Evolutionary conservation across 371 early-diverging fungal species (phyloP).

Genomic region (Vairimorpha apis): DNA sequence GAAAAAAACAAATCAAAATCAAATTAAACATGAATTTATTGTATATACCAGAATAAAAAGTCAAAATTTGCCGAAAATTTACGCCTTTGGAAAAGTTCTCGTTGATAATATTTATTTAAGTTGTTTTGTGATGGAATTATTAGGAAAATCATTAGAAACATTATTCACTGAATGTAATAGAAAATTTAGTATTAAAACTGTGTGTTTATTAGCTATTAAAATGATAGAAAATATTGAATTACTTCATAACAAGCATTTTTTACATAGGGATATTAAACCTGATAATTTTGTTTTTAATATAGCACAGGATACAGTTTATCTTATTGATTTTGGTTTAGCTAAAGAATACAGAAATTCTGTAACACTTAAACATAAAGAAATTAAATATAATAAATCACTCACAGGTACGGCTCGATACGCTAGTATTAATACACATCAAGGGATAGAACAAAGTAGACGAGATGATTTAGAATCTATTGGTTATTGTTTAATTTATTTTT

Average conservation of each 20-base stretch:
- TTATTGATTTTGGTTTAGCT: conserved; percentile 97
- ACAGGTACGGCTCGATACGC: conserved; percentile 99
- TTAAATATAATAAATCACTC: conserved; percentile 88
- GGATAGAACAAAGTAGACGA: conserved; percentile 92
- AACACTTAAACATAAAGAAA: conserved; percentile 89
- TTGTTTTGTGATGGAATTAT: conserved; percentile 83
- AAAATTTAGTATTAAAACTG: conserved; percentile 92
- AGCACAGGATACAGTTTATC: conserved; percentile 83
- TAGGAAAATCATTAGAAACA: conserved; percentile 94
- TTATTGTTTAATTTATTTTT: conserved; percentile 96
- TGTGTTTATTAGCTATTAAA: conserved; percentile 89
- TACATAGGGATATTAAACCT: conserved; percentile 97
- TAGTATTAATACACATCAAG: conserved; percentile 92
- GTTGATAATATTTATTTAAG: conserved; percentile 56
- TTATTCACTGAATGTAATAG: conserved; percentile 92
- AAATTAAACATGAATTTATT: conserved; percentile 65
- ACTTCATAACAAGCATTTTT: conserved; percentile 85
- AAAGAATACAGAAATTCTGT: conserved; percentile 91
- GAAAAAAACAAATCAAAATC: conserved; percentile 58
- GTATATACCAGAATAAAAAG: conserved; percentile 63
- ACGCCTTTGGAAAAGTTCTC: conserved; percentile 64
- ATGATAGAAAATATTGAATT: conserved; percentile 91
- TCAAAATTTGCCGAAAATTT: conserved; percentile 51
- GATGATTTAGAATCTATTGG: conserved; percentile 97
- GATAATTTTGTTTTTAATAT: conserved; percentile 97